Conservation (phyloP, 108 stramenopile genomes). For the Stephanodiscus minutulus region DNA sequence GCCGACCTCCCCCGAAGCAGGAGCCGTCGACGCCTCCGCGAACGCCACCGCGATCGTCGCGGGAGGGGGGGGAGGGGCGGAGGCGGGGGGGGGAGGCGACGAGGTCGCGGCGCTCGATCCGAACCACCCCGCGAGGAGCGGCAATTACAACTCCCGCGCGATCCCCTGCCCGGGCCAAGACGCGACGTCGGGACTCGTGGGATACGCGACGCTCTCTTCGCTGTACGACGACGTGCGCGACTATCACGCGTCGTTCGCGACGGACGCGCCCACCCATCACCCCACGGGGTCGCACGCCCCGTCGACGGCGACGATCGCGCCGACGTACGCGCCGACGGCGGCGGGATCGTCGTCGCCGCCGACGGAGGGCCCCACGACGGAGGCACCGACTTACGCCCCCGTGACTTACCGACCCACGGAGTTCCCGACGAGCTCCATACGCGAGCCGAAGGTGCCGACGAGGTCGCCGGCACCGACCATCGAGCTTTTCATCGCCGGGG, state of each 20-base stretch:
- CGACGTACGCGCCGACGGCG: neutral
- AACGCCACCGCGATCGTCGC: neutral
- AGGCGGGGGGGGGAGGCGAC: too few species aligned
- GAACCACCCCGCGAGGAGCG: neutral
- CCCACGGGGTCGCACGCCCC: neutral
- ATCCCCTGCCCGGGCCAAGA: neutral
- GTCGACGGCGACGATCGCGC: neutral
- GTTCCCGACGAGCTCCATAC: neutral
- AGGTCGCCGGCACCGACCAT: constrained; percentile 3
- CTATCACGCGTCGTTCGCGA: constrained; percentile 1
- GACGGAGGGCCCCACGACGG: neutral
- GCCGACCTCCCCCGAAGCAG: too few species aligned
- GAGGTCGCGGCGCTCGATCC: too few species aligned
- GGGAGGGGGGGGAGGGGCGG: too few species aligned
- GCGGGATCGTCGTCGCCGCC: neutral
- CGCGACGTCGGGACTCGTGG: neutral
- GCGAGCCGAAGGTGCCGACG: neutral
- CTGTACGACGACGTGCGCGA: neutral
- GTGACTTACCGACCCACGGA: neutral
- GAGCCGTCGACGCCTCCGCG: neutral
- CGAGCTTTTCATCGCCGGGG: neutral
- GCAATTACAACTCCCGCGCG: neutral
- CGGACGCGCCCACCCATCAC: neutral
- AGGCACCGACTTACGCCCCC: neutral
- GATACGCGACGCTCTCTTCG: neutral